phyloP scores from a whole-genome alignment of 345 rosid species.

The Eucalyptus polybractea region DNA sequence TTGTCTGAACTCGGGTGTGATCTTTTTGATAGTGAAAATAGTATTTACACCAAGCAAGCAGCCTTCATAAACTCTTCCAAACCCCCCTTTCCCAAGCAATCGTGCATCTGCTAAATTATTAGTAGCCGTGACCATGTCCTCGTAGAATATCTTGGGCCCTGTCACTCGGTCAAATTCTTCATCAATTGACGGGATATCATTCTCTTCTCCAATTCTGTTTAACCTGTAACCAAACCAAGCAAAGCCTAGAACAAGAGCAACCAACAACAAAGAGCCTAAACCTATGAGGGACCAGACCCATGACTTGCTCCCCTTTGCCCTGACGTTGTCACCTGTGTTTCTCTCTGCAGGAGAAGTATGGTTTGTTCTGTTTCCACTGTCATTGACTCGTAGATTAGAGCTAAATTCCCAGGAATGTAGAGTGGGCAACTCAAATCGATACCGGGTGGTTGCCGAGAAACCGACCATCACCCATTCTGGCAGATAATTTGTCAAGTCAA shows the following conservation, averaged over 20 bases:
- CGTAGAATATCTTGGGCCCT: neutral
- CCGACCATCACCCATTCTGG: slow-evolving; percentile 10
- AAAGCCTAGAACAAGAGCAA: neutral
- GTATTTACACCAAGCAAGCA: neutral
- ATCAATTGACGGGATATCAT: neutral
- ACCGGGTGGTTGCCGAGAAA: neutral
- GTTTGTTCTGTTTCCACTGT: neutral
- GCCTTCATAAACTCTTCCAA: neutral
- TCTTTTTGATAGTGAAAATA: neutral
- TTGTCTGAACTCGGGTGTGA: neutral
- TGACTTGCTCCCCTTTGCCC: neutral
- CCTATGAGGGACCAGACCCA: neutral
- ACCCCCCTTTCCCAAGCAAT: neutral
- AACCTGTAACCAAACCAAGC: neutral
- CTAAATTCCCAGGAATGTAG: slow-evolving; percentile 1
- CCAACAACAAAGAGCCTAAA: neutral
- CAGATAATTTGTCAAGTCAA: neutral
- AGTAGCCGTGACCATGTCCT: neutral
- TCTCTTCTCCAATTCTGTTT: neutral
- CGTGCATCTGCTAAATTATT: neutral
- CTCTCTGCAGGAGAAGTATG: neutral
- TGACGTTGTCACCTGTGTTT: neutral
- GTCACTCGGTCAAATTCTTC: neutral
- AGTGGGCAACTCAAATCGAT: neutral
- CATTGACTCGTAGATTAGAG: neutral